Evolutionary conservation across 2,329 filamentous ascomycete species (phyloP).

Genomic region (Gliomastix tumulicola): DNA sequence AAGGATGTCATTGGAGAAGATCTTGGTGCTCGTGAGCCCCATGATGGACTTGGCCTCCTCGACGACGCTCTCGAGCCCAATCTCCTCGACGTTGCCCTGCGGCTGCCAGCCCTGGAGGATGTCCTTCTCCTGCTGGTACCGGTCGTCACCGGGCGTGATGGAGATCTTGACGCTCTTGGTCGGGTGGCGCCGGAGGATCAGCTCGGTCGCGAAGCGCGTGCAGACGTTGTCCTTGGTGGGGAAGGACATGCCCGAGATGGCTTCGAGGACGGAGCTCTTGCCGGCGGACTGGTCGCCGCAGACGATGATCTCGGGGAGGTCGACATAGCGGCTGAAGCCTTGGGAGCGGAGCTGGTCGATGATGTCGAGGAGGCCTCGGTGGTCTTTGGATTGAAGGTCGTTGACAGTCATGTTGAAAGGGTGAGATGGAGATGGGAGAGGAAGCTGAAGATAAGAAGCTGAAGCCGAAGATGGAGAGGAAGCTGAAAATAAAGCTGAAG

Average conservation of each 20-base stretch:
- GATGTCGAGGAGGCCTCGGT: slow-evolving; percentile 27
- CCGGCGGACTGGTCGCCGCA: slow-evolving; percentile 34
- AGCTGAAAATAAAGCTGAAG: too few relatives aligned
- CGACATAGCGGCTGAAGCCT: slow-evolving; percentile 27
- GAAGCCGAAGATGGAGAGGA: too few relatives aligned
- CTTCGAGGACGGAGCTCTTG: slow-evolving; percentile 60
- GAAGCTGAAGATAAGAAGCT: too few relatives aligned
- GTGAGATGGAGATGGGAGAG: too few relatives aligned
- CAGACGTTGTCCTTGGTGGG: slow-evolving; percentile 51
- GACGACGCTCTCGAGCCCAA: slow-evolving; percentile 23
- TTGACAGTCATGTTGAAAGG: neutral
- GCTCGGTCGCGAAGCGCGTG: slow-evolving; percentile 56
- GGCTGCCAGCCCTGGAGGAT: neutral
- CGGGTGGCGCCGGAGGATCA: slow-evolving; percentile 42
- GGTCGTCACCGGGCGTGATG: slow-evolving; percentile 18
- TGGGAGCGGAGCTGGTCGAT: slow-evolving; percentile 28
- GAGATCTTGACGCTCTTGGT: slow-evolving; percentile 23
- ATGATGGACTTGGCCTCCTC: slow-evolving; percentile 38
- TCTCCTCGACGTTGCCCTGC: neutral
- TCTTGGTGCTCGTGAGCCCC: slow-evolving; percentile 32
- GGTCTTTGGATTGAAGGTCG: slow-evolving; percentile 12
- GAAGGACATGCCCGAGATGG: slow-evolving; percentile 55
- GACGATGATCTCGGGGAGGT: slow-evolving; percentile 44
- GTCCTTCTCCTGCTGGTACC: slow-evolving; percentile 15
- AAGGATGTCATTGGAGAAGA: slow-evolving; percentile 39